Evolutionary conservation across 768 basidiomycete genomes (phyloP).

Genomic region (Russula abietina): DNA sequence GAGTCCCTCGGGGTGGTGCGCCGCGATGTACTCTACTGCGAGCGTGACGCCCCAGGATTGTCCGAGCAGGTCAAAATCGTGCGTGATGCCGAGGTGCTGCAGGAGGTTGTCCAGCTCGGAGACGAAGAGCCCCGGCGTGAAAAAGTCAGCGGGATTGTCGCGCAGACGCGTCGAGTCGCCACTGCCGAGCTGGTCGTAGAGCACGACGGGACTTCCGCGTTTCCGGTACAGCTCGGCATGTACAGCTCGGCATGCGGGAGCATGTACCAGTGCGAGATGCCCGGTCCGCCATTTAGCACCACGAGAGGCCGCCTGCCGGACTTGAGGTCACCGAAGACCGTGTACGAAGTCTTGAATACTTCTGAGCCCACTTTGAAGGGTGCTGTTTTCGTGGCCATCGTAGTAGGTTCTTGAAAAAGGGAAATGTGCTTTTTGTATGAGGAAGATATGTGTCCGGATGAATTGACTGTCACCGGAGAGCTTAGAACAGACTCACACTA

Average conservation of each 20-base stretch:
- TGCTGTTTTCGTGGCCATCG: background rate
- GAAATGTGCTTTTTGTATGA: background rate
- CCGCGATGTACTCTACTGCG: slow-evolving; percentile 30
- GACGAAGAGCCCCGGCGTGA: slow-evolving; percentile 46
- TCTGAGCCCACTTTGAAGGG: slow-evolving; percentile 23
- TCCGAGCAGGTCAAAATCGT: slow-evolving; percentile 40
- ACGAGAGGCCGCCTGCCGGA: slow-evolving; percentile 1
- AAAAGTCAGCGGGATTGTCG: slow-evolving; percentile 43
- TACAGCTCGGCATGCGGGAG: slow-evolving; percentile 8
- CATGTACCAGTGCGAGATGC: slow-evolving; percentile 11
- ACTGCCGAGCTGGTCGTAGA: slow-evolving; percentile 45
- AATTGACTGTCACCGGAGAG: background rate
- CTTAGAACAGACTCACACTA: background rate
- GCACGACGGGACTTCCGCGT: background rate
- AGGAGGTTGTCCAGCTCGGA: slow-evolving; percentile 44
- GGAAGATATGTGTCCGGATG: too few species aligned
- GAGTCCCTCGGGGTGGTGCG: slow-evolving; percentile 32
- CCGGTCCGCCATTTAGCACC: slow-evolving; percentile 13
- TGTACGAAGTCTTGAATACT: slow-evolving; percentile 14
- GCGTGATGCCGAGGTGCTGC: slow-evolving; percentile 39
- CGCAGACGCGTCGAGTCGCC: slow-evolving; percentile 50
- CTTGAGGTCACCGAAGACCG: slow-evolving; percentile 7
- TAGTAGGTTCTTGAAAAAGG: too few species aligned
- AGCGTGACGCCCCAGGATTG: slow-evolving; percentile 46
- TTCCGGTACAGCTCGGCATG: slow-evolving; percentile 1